phyloP scores from a whole-genome alignment of 176 grass and related monocot species.

The Aegilops umbellulata region DNA sequence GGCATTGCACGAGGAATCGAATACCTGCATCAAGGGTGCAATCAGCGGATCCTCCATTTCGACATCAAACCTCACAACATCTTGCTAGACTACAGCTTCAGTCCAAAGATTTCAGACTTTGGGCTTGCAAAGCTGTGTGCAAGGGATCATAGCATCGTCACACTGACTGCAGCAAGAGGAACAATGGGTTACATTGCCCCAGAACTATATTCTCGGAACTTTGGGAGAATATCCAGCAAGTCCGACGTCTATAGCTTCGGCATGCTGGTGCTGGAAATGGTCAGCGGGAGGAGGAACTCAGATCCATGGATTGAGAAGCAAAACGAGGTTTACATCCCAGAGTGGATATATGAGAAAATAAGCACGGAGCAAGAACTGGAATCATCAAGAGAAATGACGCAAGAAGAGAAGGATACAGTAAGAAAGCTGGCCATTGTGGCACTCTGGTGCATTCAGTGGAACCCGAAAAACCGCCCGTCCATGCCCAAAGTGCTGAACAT shows the following conservation, averaged over 20 bases:
- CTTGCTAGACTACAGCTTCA: neutral
- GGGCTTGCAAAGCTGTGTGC: neutral
- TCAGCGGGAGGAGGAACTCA: neutral
- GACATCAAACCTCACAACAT: conserved; percentile 13
- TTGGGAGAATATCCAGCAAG: neutral
- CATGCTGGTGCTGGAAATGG: conserved; percentile 12
- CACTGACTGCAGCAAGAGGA: neutral
- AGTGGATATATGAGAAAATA: neutral
- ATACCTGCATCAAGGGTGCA: conserved; percentile 14
- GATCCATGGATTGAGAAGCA: conserved; percentile 9
- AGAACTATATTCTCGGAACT: neutral
- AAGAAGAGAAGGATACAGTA: neutral
- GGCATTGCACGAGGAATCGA: neutral
- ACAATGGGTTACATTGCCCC: neutral
- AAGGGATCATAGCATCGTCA: neutral
- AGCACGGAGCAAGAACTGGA: neutral
- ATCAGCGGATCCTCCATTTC: neutral
- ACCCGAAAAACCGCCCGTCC: neutral
- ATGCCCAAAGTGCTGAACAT: neutral
- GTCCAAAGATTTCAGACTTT: neutral
- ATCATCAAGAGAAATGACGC: neutral
- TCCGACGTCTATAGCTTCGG: neutral
- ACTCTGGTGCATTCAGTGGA: conserved; percentile 4
- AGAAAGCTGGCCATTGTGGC: conserved; percentile 9
- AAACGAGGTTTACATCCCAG: conserved; percentile 5